phyloP scores from a whole-genome alignment of 768 basidiomycete genomes.

The Tremella yokohamensis region DNA sequence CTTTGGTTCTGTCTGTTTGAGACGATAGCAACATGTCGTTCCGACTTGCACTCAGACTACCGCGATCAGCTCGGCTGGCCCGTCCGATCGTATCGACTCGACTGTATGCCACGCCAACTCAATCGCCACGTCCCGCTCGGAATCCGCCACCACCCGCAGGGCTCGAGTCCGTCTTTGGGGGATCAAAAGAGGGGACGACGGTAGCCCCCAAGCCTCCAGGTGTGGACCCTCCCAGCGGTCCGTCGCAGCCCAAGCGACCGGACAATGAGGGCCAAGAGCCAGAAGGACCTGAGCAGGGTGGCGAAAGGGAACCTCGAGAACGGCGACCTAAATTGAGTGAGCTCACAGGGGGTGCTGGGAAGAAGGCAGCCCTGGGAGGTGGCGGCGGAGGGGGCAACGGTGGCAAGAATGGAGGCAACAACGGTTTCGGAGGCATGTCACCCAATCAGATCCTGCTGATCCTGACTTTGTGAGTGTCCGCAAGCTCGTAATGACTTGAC shows the following conservation, averaged over 20 bases:
- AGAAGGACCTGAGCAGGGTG: constrained; percentile 17
- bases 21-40: constrained; percentile 26
- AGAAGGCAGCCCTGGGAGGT: constrained; percentile 38
- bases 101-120: constrained; percentile 35
- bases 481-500: neutral
- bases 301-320: constrained; percentile 17
- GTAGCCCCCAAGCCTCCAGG: constrained; percentile 43
- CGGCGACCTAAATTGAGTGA: constrained; percentile 36
- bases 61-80: constrained; percentile 14
- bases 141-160: constrained; percentile 41
- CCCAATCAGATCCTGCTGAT: constrained; percentile 46
- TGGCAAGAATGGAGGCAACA: constrained; percentile 29
- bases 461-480: constrained; percentile 28
- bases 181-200: constrained; percentile 23
- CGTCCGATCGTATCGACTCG: constrained; percentile 22
- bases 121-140: constrained; percentile 26
- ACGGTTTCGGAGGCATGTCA: constrained; percentile 38
- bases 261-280: constrained; percentile 24
- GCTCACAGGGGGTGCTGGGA: constrained; percentile 29
- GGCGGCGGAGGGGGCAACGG: constrained; percentile 40
- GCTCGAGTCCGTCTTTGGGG: constrained; percentile 41
- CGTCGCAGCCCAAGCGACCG: constrained; percentile 37
- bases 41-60: constrained; percentile 28
- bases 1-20: neutral
- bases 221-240: constrained; percentile 34